Conservation (phyloP, 768 basidiomycete species). For the Calvatia gigantea region DNA sequence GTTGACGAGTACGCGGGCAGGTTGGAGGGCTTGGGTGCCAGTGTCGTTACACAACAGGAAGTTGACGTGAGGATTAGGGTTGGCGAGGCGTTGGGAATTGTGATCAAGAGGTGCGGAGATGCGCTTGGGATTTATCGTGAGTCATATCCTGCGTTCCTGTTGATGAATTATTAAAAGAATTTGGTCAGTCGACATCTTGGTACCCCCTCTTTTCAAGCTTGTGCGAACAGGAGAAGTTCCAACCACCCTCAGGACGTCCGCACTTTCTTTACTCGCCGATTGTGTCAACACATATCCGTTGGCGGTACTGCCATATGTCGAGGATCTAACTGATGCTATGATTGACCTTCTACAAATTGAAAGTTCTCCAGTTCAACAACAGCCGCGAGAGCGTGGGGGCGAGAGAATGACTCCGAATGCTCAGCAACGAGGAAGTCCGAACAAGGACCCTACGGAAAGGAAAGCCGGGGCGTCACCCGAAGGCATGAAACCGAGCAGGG, state of each 20-base stretch:
- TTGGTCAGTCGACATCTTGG: constrained; percentile 57
- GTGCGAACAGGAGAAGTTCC: constrained; percentile 62
- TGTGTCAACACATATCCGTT: constrained; percentile 63
- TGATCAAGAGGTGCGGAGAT: constrained; percentile 71
- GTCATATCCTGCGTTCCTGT: constrained; percentile 13
- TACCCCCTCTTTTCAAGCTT: constrained; percentile 68
- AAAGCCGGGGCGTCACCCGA: background rate
- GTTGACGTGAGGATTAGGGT: constrained; percentile 72
- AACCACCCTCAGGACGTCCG: constrained; percentile 63
- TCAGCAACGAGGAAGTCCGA: background rate
- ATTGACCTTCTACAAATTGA: constrained; percentile 76
- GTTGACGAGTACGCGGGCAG: constrained; percentile 62
- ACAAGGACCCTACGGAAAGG: constrained; percentile 9
- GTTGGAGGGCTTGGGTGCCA: constrained; percentile 46
- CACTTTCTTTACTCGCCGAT: constrained; percentile 64
- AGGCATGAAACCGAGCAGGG: background rate
- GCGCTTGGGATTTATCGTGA: constrained; percentile 67
- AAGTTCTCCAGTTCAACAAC: constrained; percentile 30
- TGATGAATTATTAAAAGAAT: constrained; percentile 3
- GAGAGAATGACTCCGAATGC: background rate
- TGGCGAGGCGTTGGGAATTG: constrained; percentile 81
- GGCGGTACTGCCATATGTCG: constrained; percentile 58
- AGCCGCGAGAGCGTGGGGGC: constrained; percentile 5
- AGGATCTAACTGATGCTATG: constrained; percentile 63
- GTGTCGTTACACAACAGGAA: constrained; percentile 51